A percentile compares a stretch with the other conserved stretches of the same genome.
Conservation (phyloP, 2,329 filamentous ascomycete species). For the Colletotrichum theobromicola region DNA sequence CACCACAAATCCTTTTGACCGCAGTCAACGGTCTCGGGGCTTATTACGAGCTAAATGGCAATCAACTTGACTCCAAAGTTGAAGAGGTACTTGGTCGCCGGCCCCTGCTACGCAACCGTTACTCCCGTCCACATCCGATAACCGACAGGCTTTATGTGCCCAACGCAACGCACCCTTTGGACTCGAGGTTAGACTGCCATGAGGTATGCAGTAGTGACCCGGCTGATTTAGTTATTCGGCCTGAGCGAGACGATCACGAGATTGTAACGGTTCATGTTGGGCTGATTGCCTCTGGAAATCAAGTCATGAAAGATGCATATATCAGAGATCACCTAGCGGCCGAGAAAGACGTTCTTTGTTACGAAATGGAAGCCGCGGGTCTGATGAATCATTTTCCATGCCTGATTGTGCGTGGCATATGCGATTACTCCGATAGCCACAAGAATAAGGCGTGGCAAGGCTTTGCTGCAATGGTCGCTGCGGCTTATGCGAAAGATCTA, state of each 20-base stretch:
- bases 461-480: slow-evolving; percentile 39
- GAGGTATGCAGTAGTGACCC: neutral
- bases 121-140: neutral
- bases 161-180: neutral
- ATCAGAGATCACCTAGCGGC: slow-evolving; percentile 32
- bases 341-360: slow-evolving; percentile 23
- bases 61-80: slow-evolving; percentile 17
- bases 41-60: slow-evolving; percentile 9
- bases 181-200: neutral
- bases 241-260: neutral
- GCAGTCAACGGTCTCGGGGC: slow-evolving; percentile 13
- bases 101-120: neutral
- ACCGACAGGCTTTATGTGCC: neutral
- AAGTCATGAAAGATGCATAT: slow-evolving; percentile 38
- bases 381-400: slow-evolving; percentile 33
- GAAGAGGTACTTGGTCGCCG: neutral
- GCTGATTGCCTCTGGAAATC: slow-evolving; percentile 35
- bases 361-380: slow-evolving; percentile 37
- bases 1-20: slow-evolving; percentile 16
- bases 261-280: slow-evolving; percentile 24
- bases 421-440: slow-evolving; percentile 44
- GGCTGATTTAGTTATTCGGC: neutral
- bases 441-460: slow-evolving; percentile 41
- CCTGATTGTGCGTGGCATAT: slow-evolving; percentile 43
- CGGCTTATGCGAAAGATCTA: slow-evolving; percentile 28